Base-by-base conservation (phyloP, 495 filamentous ascomycete genomes). In the Lasiosphaeria miniovina region DNA sequence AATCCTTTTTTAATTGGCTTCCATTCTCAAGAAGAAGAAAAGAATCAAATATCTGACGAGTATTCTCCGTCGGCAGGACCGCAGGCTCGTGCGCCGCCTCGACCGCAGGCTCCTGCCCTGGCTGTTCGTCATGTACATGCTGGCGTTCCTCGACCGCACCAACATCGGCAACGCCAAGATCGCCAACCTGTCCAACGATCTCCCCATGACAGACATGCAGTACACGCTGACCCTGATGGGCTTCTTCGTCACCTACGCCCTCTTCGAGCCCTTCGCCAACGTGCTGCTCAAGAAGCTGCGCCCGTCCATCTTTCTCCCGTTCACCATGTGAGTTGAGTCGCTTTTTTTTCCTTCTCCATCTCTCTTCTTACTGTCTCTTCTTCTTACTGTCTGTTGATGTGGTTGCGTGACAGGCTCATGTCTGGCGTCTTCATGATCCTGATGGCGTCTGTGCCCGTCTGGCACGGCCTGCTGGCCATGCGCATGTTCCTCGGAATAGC, bases 91-190 rank as follows among this genome's bases (percentile, higher is more conserved):
- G 4, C 82, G 86, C 79, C 89, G 85, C 67, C 78, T 92, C 11
- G 88, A 91, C 64, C 57, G 88, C n/a, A 77, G 79, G 32, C 74
- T 92, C 24, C 88, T 93, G 49, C 90, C 89, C 15, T 92, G 88
- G 89, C 80, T 91, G n/a, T 86, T 84, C 68, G 74, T 93, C 14
- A 81, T 94, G 15, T 94, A 93, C 68, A 80, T 93, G 5, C 78
- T 87, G 15, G 84, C 86, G 14, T 94, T 94, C 70, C 78, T 93
- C 36, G 89, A 91, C 68, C 79, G 89, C 61, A 80, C 82, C 24
- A 88, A 87, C 67, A 88, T 91, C 53, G 90, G 90, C 54, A 95
- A 95, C 75, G 90, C 90, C 9, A 91, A 90, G 66, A 82, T 93
- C 43, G 87, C 83, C 49, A 82, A 86, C 49, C 77, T 95, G 3